phyloP scores from a whole-genome alignment of 1,284 basidiomycete genomes.

The Melampsora larici-populina region DNA sequence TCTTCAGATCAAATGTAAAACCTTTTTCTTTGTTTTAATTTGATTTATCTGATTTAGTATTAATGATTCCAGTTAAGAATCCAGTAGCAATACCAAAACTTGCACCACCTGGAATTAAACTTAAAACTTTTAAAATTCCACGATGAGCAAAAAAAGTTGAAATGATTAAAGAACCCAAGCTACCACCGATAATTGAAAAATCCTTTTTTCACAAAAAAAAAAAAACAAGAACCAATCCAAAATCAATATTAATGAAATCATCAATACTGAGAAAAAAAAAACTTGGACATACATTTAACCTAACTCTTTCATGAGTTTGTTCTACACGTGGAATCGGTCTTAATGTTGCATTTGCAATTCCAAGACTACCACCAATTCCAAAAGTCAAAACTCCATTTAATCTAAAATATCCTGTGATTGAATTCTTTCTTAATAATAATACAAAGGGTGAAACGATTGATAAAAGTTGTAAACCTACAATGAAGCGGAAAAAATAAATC shows the following conservation, averaged over 20 bases:
- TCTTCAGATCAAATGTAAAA: too few species aligned
- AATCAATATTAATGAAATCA: not conserved
- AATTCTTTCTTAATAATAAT: not conserved
- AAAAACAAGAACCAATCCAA: too few species aligned
- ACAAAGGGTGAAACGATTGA: not conserved
- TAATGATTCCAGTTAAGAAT: constrained; percentile 10
- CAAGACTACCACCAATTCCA: constrained; percentile 4
- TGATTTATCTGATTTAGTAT: not conserved
- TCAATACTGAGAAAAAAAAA: not conserved
- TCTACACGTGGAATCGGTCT: not conserved
- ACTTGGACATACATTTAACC: not conserved
- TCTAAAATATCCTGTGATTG: not conserved
- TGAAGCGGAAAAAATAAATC: not conserved
- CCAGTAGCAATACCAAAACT: constrained; percentile 22
- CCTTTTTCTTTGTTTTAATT: too few species aligned
- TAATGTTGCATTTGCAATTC: not conserved
- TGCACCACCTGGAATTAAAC: constrained; percentile 22
- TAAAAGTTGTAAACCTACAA: not conserved
- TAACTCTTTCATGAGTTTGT: not conserved
- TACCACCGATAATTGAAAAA: constrained; percentile 35
- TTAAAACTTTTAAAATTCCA: not conserved
- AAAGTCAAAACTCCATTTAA: not conserved
- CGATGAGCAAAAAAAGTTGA: constrained; percentile 24
- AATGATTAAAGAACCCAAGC: constrained; percentile 15
- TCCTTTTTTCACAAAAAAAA: not conserved